Conservation (phyloP, 1,284 basidiomycete species). For the Cryptococcus sp. region DNA sequence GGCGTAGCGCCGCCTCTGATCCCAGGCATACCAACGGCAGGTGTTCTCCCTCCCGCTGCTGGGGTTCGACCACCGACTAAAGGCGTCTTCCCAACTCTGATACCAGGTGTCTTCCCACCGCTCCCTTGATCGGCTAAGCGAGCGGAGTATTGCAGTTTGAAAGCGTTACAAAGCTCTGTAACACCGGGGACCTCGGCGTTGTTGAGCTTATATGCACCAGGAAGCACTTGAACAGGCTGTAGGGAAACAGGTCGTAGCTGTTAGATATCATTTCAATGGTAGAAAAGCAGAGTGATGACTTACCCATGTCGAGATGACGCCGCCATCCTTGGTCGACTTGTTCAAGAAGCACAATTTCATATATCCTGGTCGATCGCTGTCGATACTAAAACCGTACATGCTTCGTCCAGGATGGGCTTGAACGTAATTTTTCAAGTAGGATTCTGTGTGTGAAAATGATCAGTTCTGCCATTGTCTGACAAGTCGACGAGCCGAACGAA, state of each 20-base stretch:
- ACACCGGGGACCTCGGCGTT: slow-evolving; percentile 86
- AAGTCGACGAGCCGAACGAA: not conserved
- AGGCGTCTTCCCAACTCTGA: slow-evolving; percentile 55
- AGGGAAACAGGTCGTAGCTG: slow-evolving; percentile 2
- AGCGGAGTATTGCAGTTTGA: slow-evolving; percentile 74
- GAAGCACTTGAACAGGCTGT: slow-evolving; percentile 83
- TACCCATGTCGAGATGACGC: slow-evolving; percentile 79
- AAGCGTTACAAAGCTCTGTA: slow-evolving; percentile 88
- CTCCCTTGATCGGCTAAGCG: slow-evolving; percentile 37
- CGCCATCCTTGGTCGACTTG: slow-evolving; percentile 65
- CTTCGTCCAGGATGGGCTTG: slow-evolving; percentile 91
- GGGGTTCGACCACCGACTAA: slow-evolving; percentile 64
- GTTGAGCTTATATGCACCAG: slow-evolving; percentile 85
- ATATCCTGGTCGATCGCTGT: slow-evolving; percentile 85
- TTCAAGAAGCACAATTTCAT: slow-evolving; percentile 93
- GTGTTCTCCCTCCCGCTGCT: not conserved
- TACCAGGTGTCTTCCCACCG: slow-evolving; percentile 74
- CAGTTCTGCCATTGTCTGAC: not conserved
- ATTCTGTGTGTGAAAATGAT: slow-evolving; percentile 58
- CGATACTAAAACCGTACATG: slow-evolving; percentile 94
- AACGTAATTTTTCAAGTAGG: slow-evolving; percentile 85
- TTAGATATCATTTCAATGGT: slow-evolving; percentile 1
- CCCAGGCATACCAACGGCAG: slow-evolving; percentile 37
- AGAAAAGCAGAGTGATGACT: slow-evolving; percentile 22
- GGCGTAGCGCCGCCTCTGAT: slow-evolving; percentile 30